phyloP scores from a whole-genome alignment of 768 basidiomycete species.

The Naematelia aurantialba region DNA sequence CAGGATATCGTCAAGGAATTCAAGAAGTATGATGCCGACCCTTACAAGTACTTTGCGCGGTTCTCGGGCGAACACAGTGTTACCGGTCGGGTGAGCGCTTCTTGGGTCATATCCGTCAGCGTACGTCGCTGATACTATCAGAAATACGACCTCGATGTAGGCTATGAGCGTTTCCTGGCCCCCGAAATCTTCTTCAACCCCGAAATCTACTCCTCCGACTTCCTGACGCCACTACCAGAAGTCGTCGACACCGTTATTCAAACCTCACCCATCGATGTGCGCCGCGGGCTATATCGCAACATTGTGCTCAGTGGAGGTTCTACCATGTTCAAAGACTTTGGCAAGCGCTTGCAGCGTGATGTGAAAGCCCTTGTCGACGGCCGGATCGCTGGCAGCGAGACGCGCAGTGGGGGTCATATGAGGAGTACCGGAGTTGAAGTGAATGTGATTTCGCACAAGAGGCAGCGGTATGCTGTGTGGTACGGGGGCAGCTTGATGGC shows the following conservation, averaged over 20 bases:
- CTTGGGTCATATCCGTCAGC: neutral
- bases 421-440: constrained; percentile 96
- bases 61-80: constrained; percentile 91
- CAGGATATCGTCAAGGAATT: constrained; percentile 99
- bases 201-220: constrained; percentile 95
- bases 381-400: constrained; percentile 71
- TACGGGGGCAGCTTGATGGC: constrained; percentile 94
- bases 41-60: constrained; percentile 88
- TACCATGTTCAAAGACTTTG: constrained; percentile 99
- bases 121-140: constrained; percentile 43
- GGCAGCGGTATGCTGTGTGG: constrained; percentile 96
- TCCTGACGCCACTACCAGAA: constrained; percentile 90
- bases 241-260: constrained; percentile 96
- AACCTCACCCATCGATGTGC: constrained; percentile 91
- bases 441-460: constrained; percentile 97
- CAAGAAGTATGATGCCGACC: constrained; percentile 94
- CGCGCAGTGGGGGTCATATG: constrained; percentile 60
- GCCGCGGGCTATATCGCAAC: constrained; percentile 97
- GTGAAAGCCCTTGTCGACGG: constrained; percentile 90
- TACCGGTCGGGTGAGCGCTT: constrained; percentile 69
- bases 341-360: constrained; percentile 92
- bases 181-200: constrained; percentile 99
- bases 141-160: constrained; percentile 93
- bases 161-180: constrained; percentile 97
- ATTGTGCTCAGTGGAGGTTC: constrained; percentile 96